A percentile compares a stretch with the other conserved stretches of the same genome.
These are phyloP conservation scores for Yamagishiella unicocca DNA, from an alignment of 139 green algal genomes.

Conservation along the genomic window DNA sequence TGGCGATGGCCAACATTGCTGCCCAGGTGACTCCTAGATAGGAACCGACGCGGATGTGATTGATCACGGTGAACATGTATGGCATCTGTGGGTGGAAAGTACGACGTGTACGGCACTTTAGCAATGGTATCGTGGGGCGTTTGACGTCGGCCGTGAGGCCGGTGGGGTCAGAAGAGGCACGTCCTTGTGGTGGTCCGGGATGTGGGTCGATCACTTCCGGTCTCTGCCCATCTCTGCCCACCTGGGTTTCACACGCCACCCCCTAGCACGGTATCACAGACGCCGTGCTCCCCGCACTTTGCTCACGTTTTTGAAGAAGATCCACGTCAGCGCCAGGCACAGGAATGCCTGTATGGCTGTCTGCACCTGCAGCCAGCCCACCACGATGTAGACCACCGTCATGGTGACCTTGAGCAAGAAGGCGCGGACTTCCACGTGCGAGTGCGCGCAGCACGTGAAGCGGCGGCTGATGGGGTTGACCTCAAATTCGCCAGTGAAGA, in stretches of 20 bases:
- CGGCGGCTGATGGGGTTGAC: slow-evolving; percentile 47
- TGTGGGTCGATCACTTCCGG: background rate
- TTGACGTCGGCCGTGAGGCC: background rate
- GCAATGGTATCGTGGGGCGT: background rate
- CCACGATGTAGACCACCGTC: slow-evolving; percentile 36
- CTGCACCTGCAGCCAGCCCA: slow-evolving; percentile 40
- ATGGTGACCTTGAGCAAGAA: slow-evolving; percentile 35
- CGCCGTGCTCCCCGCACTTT: too few relatives aligned
- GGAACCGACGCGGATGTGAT: slow-evolving; percentile 47
- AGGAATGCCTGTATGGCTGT: slow-evolving; percentile 31
- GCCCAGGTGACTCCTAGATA: slow-evolving; percentile 29
- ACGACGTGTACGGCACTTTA: background rate
- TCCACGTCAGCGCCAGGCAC: slow-evolving; percentile 42
- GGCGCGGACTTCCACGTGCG: slow-evolving; percentile 40
- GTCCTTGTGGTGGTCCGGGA: too few relatives aligned
- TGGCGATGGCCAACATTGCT: slow-evolving; percentile 27
- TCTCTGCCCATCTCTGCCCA: background rate
- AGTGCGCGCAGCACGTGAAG: slow-evolving; percentile 48
- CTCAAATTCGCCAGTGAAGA: slow-evolving; percentile 51
- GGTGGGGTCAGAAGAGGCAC: background rate
- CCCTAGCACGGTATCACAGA: background rate
- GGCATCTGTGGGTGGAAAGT: slow-evolving; percentile 39
- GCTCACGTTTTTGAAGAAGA: slow-evolving; percentile 43
- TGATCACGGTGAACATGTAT: slow-evolving; percentile 46
- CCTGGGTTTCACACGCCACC: background rate